phyloP scores from a whole-genome alignment of 1,284 basidiomycete genomes.

The Cryptococcus amylolentus region DNA sequence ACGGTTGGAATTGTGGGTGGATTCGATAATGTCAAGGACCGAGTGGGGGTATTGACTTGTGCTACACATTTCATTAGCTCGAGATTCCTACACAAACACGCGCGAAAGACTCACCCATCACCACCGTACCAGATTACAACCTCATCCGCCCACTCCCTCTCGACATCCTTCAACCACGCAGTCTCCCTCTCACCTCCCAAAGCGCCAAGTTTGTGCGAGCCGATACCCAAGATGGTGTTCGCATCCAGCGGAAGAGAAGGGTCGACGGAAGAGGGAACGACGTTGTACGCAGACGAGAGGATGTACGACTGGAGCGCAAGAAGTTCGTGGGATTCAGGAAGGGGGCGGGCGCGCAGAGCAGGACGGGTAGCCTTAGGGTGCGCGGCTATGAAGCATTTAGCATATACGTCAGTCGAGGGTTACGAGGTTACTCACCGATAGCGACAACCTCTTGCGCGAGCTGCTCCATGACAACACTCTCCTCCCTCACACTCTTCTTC shows the following conservation, averaged over 20 bases:
- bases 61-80: background rate
- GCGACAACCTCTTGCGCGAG: background rate
- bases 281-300: constrained; percentile 33
- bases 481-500: background rate
- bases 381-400: constrained; percentile 3
- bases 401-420: background rate
- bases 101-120: constrained; percentile 13
- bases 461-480: background rate
- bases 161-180: constrained; percentile 33
- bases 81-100: background rate
- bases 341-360: constrained; percentile 20
- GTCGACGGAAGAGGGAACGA: constrained; percentile 34
- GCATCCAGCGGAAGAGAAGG: constrained; percentile 38
- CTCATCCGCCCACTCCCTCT: constrained; percentile 24
- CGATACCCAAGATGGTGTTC: constrained; percentile 33
- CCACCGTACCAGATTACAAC: constrained; percentile 43
- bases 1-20: constrained; percentile 25
- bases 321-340: constrained; percentile 43
- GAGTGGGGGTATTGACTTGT: constrained; percentile 21
- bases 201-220: constrained; percentile 21
- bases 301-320: constrained; percentile 48
- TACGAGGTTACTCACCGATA: constrained; percentile 10
- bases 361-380: constrained; percentile 24
- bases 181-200: constrained; percentile 18
- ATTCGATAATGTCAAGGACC: constrained; percentile 25